Evolutionary conservation across 1,284 basidiomycete genomes (phyloP).

Genomic region (Leccinum pachyderme): DNA sequence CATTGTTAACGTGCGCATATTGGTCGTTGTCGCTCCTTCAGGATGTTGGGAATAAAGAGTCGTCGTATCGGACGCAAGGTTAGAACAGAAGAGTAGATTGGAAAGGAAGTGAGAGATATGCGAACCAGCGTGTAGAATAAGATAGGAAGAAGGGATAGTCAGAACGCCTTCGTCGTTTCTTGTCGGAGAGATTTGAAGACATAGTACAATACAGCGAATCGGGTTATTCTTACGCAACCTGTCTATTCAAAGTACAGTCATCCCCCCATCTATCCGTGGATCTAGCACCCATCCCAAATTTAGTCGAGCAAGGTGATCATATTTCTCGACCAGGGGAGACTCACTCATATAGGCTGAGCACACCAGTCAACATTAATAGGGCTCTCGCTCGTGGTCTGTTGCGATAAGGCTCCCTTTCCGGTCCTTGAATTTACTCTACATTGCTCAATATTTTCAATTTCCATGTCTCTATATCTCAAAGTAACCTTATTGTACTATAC

Average conservation of each 20-base stretch:
- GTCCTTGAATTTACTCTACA: no score
- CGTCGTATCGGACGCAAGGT: not conserved
- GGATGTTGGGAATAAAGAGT: not conserved
- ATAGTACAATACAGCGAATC: not conserved
- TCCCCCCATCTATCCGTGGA: not conserved
- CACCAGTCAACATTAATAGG: not conserved
- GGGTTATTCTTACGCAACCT: not conserved
- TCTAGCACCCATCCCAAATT: not conserved
- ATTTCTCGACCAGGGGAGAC: not conserved
- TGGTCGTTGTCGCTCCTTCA: slow-evolving; percentile 79
- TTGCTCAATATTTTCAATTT: no score
- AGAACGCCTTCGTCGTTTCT: slow-evolving; percentile 39
- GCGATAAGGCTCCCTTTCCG: no score
- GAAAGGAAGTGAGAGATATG: slow-evolving; percentile 1
- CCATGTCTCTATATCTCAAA: no score
- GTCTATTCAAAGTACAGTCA: no score
- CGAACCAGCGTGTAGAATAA: slow-evolving; percentile 70
- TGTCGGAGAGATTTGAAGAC: slow-evolving; percentile 11
- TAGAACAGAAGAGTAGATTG: slow-evolving; percentile 1
- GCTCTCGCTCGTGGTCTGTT: not conserved
- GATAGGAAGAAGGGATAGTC: slow-evolving; percentile 60
- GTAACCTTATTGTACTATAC: no score
- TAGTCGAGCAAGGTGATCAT: slow-evolving; percentile 1
- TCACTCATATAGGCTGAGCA: not conserved
- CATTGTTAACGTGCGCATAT: slow-evolving; percentile 76